A percentile compares a stretch with the other conserved stretches of the same genome.
phyloP scores from a whole-genome alignment of 345 rosid genomes.

The Arabis hirsuta region DNA sequence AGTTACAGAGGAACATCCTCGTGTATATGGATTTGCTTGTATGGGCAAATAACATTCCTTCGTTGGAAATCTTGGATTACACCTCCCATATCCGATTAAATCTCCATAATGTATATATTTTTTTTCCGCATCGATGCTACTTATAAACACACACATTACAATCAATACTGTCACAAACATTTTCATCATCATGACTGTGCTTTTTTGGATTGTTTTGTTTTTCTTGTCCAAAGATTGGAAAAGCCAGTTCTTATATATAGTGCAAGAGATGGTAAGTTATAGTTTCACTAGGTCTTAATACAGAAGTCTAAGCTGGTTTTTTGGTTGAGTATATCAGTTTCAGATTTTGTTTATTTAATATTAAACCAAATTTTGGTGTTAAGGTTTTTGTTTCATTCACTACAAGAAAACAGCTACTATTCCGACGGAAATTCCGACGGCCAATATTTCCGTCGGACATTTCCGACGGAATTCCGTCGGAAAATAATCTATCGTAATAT shows the following conservation, averaged over 20 bases:
- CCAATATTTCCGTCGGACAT: too few relatives aligned
- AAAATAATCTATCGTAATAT: too few relatives aligned
- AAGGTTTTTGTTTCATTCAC: not conserved
- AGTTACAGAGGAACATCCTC: not conserved
- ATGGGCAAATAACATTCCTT: not conserved
- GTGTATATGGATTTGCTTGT: not conserved
- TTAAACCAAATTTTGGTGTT: not conserved
- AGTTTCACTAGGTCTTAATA: not conserved
- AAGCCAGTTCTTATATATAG: slow-evolving; percentile 1
- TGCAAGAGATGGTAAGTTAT: not conserved
- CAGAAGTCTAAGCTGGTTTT: not conserved
- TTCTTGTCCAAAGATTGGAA: not conserved
- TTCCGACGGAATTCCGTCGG: too few relatives aligned
- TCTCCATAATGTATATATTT: not conserved
- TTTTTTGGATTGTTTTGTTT: not conserved
- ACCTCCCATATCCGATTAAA: not conserved
- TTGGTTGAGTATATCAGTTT: not conserved
- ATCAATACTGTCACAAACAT: slow-evolving; percentile 20
- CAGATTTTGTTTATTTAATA: not conserved
- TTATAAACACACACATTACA: not conserved
- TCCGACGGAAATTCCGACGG: too few relatives aligned
- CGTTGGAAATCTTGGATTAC: slow-evolving; percentile 16
- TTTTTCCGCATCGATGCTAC: not conserved
- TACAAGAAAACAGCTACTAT: too few relatives aligned
- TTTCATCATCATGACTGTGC: not conserved